Percentiles rank a stretch among this genome's conserved stretches.
These are phyloP conservation scores for Lactarius vividus DNA, from an alignment of 768 basidiomycete genomes.

Conservation along the genomic window DNA sequence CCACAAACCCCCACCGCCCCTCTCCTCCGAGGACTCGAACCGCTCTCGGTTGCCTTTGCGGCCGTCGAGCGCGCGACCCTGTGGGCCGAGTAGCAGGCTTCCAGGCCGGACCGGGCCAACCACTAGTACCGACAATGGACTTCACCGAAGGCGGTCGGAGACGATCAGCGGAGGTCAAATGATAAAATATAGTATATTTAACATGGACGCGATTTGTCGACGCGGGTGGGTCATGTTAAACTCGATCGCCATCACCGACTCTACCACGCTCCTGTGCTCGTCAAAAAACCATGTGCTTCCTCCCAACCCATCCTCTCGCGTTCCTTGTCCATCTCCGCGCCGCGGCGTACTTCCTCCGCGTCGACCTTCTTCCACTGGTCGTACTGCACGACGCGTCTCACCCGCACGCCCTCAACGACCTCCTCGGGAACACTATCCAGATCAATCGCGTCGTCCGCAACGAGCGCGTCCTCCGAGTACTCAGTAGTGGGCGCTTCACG, in stretches of 20 bases:
- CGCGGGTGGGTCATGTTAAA: too few species aligned
- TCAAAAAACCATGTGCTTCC: conserved; percentile 43
- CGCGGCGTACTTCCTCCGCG: conserved; percentile 64
- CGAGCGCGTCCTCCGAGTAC: conserved; percentile 23
- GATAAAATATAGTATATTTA: too few species aligned
- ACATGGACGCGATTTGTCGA: too few species aligned
- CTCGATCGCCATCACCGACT: background rate
- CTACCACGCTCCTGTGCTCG: background rate
- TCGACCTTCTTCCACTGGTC: conserved; percentile 75
- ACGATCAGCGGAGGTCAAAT: too few species aligned
- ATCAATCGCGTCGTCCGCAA: conserved; percentile 36
- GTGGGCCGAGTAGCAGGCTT: too few species aligned
- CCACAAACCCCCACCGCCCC: conserved; percentile 57
- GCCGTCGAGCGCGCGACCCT: conserved; percentile 64
- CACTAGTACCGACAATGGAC: too few species aligned
- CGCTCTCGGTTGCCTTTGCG: conserved; percentile 63
- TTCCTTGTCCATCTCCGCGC: conserved; percentile 59
- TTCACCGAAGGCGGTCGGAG: too few species aligned
- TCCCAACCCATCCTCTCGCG: conserved; percentile 75
- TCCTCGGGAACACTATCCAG: conserved; percentile 49
- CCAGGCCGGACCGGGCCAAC: too few species aligned
- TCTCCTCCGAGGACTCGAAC: conserved; percentile 71
- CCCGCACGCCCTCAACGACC: conserved; percentile 42
- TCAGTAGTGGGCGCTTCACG: too few species aligned
- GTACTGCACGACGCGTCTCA: conserved; percentile 55